A percentile compares a stretch with the other conserved stretches of the same genome.
Evolutionary conservation across 257 asterid genomes (phyloP).

Genomic region (Solanum ahanhuiri): DNA sequence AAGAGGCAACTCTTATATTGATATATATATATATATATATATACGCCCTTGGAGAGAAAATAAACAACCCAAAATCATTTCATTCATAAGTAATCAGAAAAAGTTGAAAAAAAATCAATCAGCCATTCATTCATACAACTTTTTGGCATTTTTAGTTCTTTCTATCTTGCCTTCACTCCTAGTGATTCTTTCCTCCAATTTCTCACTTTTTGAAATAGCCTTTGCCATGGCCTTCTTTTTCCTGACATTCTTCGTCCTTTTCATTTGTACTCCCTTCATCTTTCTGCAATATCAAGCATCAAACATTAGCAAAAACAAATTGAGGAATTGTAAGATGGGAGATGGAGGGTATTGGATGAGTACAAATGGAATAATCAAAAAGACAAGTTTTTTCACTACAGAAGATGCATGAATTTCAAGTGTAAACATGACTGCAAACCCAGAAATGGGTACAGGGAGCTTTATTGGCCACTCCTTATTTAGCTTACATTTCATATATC

Average conservation of each 20-base stretch:
- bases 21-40: no score
- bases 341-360: background rate
- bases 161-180: conserved; percentile 40
- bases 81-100: background rate
- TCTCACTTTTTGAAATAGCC: conserved; percentile 48
- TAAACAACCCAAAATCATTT: background rate
- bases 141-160: conserved; percentile 52
- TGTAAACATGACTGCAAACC: background rate
- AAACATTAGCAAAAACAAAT: background rate
- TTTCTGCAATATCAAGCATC: conserved; percentile 29
- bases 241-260: conserved; percentile 51
- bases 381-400: background rate
- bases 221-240: conserved; percentile 63
- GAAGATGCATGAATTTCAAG: background rate
- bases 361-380: no score
- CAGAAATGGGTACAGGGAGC: background rate
- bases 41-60: background rate
- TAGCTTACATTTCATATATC: no score
- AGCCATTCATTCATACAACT: conserved; percentile 25
- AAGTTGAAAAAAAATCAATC: no score
- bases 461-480: no score
- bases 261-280: conserved; percentile 46
- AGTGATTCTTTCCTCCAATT: conserved; percentile 27
- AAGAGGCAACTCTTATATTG: background rate
- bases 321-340: background rate